A percentile compares a stretch with the other conserved stretches of the same genome.
These are phyloP conservation scores for Tremella mesenterica DNA, from an alignment of 768 basidiomycete species.

Conservation along the genomic window DNA sequence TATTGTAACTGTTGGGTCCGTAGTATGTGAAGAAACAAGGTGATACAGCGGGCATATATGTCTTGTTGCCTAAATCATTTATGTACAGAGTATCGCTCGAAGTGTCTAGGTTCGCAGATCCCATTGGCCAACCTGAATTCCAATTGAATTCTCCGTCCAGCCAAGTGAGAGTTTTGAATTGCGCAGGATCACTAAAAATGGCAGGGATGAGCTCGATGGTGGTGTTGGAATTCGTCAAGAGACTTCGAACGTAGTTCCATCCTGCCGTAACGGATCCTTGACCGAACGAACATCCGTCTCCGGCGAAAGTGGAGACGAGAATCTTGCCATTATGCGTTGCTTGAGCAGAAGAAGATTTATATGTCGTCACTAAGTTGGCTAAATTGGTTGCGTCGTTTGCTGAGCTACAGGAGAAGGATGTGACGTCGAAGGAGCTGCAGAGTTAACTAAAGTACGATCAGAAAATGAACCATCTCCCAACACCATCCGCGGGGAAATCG, in stretches of 20 bases:
- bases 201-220: slow-evolving; percentile 20
- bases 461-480: background rate
- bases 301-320: slow-evolving; percentile 44
- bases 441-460: background rate
- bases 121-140: slow-evolving; percentile 70
- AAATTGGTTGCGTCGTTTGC: slow-evolving; percentile 22
- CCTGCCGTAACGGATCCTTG: slow-evolving; percentile 28
- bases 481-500: too few species aligned
- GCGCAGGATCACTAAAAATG: slow-evolving; percentile 20
- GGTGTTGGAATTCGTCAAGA: slow-evolving; percentile 9
- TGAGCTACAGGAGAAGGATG: slow-evolving; percentile 29
- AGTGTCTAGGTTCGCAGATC: slow-evolving; percentile 45
- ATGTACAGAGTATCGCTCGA: slow-evolving; percentile 29
- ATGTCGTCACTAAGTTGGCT: slow-evolving; percentile 25
- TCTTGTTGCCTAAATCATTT: slow-evolving; percentile 30
- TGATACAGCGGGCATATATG: slow-evolving; percentile 42
- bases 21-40: slow-evolving; percentile 46
- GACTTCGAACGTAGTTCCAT: slow-evolving; percentile 33
- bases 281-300: slow-evolving; percentile 45
- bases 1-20: slow-evolving; percentile 35
- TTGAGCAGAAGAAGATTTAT: slow-evolving; percentile 32
- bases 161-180: slow-evolving; percentile 44
- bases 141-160: slow-evolving; percentile 49
- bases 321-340: slow-evolving; percentile 39
- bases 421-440: slow-evolving; percentile 38